Evolutionary conservation across 306 rosid genomes (phyloP).

Genomic region (Quercus agrifolia): DNA sequence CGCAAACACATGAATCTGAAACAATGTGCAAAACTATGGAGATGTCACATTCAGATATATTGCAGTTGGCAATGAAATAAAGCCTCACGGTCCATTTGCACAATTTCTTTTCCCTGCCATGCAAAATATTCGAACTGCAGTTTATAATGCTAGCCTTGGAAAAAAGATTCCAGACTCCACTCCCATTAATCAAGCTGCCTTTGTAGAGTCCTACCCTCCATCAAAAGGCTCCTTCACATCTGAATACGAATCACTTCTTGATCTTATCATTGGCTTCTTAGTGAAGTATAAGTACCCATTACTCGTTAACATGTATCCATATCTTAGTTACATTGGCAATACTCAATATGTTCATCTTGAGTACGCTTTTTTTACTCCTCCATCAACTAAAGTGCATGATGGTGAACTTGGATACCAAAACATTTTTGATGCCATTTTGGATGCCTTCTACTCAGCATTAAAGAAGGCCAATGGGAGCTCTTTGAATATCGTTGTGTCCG

Average conservation of each 20-base stretch:
- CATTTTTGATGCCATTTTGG: slow-evolving; percentile 40
- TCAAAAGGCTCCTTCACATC: slow-evolving; percentile 29
- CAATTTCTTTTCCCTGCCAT: slow-evolving; percentile 32
- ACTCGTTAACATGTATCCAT: slow-evolving; percentile 35
- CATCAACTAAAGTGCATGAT: slow-evolving; percentile 26
- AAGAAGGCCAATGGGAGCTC: slow-evolving; percentile 36
- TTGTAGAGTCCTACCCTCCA: slow-evolving; percentile 37
- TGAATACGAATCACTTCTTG: slow-evolving; percentile 7
- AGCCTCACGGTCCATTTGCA: slow-evolving; percentile 7
- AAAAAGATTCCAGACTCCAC: slow-evolving; percentile 40
- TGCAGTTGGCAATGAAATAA: slow-evolving; percentile 48
- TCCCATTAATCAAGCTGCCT: slow-evolving; percentile 1
- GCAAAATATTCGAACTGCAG: slow-evolving; percentile 37
- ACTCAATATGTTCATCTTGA: slow-evolving; percentile 1
- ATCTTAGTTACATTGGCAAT: slow-evolving; percentile 19
- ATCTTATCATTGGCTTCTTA: slow-evolving; percentile 22
- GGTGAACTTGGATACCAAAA: slow-evolving; percentile 24
- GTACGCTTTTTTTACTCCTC: slow-evolving; percentile 27
- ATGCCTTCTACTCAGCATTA: slow-evolving; percentile 34
- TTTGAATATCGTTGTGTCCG: slow-evolving; percentile 34
- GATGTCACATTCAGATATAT: no score
- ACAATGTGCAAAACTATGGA: no score
- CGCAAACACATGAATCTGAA: no score
- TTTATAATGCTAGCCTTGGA: slow-evolving; percentile 16
- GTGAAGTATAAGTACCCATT: slow-evolving; percentile 25